Conservation (phyloP, 2,329 filamentous ascomycete species). For the Pseudocercospora pini-densiflorae region DNA sequence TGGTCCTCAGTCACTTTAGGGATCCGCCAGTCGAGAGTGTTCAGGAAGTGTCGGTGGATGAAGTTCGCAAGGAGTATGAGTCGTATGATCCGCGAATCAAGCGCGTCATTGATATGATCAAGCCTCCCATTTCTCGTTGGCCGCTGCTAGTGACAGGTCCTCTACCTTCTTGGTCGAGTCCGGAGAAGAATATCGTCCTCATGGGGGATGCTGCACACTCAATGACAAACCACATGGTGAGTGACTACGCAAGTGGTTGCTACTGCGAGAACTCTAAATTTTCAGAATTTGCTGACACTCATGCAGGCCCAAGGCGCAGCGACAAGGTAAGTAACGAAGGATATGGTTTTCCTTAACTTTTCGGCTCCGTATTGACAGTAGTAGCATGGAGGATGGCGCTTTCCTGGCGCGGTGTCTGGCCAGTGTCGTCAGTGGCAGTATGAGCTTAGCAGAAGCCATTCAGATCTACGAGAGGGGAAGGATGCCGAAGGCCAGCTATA, state of each 20-base stretch:
- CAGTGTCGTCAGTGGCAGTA: slow-evolving; percentile 41
- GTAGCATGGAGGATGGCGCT: slow-evolving; percentile 31
- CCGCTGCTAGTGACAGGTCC: slow-evolving; percentile 51
- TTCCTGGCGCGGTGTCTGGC: slow-evolving; percentile 46
- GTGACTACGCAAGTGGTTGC: slow-evolving; percentile 28
- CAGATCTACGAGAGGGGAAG: slow-evolving; percentile 47
- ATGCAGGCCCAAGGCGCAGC: slow-evolving; percentile 20
- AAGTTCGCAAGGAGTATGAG: slow-evolving; percentile 49
- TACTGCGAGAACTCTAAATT: too few species aligned
- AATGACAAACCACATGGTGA: slow-evolving; percentile 51
- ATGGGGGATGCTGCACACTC: slow-evolving; percentile 51
- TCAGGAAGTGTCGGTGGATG: slow-evolving; percentile 47
- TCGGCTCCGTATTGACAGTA: not conserved
- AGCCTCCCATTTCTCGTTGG: slow-evolving; percentile 45
- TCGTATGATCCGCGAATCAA: slow-evolving; percentile 53
- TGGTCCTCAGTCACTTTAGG: slow-evolving; percentile 51
- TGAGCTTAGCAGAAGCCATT: slow-evolving; percentile 44
- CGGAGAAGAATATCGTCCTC: slow-evolving; percentile 49
- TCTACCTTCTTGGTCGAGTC: slow-evolving; percentile 47
- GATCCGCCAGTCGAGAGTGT: slow-evolving; percentile 44
- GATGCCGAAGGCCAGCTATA: slow-evolving; percentile 49
- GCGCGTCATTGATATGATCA: slow-evolving; percentile 48
- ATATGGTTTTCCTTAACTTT: not conserved
- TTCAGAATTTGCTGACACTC: slow-evolving; percentile 29
- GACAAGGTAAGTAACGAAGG: slow-evolving; percentile 5